Conservation (phyloP, 371 early-diverging fungal species). For the Apophysomyces elegans region DNA sequence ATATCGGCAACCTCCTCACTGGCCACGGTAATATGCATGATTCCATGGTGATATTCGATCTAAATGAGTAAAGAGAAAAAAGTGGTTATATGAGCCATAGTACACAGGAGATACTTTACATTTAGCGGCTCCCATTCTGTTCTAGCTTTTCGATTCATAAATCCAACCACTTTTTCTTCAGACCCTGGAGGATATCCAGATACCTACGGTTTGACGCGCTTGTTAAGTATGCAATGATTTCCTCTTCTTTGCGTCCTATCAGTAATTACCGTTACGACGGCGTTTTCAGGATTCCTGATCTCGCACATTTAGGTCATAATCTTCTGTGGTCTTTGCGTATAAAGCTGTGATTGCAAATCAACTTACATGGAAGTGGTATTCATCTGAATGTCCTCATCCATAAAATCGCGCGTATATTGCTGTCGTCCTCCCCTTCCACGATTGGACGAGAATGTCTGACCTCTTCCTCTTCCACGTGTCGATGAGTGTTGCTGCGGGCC, state of each 20-base stretch:
- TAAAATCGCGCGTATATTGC: slow-evolving; percentile 35
- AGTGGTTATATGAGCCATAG: background rate
- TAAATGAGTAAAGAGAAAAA: background rate
- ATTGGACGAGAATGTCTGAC: slow-evolving; percentile 13
- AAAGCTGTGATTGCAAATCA: slow-evolving; percentile 1
- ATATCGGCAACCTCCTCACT: slow-evolving; percentile 24
- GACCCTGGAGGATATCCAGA: slow-evolving; percentile 37
- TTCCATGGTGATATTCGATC: slow-evolving; percentile 21
- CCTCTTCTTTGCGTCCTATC: background rate
- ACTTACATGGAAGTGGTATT: slow-evolving; percentile 22
- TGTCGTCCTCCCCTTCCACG: slow-evolving; percentile 27
- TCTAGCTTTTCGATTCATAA: slow-evolving; percentile 43
- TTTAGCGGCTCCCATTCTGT: slow-evolving; percentile 39
- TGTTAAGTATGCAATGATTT: background rate
- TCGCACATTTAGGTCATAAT: slow-evolving; percentile 8
- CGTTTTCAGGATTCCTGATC: slow-evolving; percentile 17
- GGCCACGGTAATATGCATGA: slow-evolving; percentile 32
- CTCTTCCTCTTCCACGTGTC: slow-evolving; percentile 11
- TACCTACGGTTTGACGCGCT: slow-evolving; percentile 23
- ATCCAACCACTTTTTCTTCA: slow-evolving; percentile 39
- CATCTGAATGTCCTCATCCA: slow-evolving; percentile 50
- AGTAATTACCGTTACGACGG: slow-evolving; percentile 15
- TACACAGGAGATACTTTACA: slow-evolving; percentile 23
- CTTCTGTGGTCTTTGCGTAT: slow-evolving; percentile 2
- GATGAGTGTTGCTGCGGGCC: slow-evolving; percentile 9